Percentiles rank a stretch among this genome's conserved stretches.
Evolutionary conservation across 306 rosid species (phyloP).

Genomic region (Ormosia emarginata): DNA sequence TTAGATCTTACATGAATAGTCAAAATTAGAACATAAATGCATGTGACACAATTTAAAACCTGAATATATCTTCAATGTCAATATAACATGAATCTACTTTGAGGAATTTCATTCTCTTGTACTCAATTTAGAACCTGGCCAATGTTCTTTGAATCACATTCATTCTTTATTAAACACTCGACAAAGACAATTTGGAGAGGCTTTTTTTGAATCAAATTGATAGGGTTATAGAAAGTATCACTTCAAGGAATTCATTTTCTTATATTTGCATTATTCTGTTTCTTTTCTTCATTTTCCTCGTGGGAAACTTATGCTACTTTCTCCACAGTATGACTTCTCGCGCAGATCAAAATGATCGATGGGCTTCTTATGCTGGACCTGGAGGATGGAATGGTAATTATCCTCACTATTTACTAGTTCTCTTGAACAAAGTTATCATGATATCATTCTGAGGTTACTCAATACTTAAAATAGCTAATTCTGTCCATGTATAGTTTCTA

Average conservation of each 20-base stretch:
- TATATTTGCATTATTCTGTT: background rate
- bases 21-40: too few species aligned
- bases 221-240: background rate
- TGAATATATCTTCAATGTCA: background rate
- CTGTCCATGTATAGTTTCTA: background rate
- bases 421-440: background rate
- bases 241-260: background rate
- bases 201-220: background rate
- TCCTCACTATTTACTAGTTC: background rate
- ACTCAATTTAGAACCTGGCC: background rate
- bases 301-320: background rate
- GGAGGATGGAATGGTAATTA: constrained; percentile 83
- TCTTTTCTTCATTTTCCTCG: constrained; percentile 1
- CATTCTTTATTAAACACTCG: background rate
- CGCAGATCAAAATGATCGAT: constrained; percentile 64
- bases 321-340: constrained; percentile 48
- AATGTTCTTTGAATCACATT: background rate
- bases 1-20: too few species aligned
- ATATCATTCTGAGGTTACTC: background rate
- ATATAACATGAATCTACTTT: background rate
- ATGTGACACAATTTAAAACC: too few species aligned
- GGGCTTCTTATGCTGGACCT: constrained; percentile 82
- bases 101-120: background rate
- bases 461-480: background rate
- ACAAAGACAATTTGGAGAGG: background rate